Percentiles rank a stretch among this genome's conserved stretches.
Evolutionary conservation across 257 asterid species (phyloP).

Genomic region (Lycium barbarum): DNA sequence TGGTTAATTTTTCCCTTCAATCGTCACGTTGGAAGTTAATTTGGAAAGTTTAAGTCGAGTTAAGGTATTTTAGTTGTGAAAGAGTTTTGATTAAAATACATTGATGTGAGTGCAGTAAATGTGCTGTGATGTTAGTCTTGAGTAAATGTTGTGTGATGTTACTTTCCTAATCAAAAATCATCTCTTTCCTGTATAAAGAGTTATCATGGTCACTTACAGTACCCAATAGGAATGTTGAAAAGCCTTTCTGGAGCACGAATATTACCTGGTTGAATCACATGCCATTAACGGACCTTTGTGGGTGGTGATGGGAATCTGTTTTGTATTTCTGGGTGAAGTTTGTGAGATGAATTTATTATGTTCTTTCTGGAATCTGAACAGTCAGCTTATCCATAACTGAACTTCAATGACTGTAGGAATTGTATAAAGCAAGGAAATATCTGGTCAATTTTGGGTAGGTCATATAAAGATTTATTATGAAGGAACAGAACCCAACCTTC

Average conservation of each 20-base stretch:
- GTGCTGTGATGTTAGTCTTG: not conserved
- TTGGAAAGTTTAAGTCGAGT: not conserved
- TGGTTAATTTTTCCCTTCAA: not conserved
- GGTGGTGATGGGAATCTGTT: not conserved
- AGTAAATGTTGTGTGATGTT: not conserved
- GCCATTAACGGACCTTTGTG: not conserved
- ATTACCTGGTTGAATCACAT: not conserved
- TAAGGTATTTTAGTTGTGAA: constrained; percentile 14
- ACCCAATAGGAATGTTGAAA: not conserved
- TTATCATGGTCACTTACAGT: constrained; percentile 11
- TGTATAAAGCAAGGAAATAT: not conserved
- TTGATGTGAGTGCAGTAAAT: not conserved
- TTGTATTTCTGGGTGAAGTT: not conserved
- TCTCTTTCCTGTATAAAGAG: not conserved
- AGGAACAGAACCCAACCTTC: not conserved
- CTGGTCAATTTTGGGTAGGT: not conserved
- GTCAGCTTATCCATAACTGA: not conserved
- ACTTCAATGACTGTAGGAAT: not conserved
- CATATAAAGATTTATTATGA: not conserved
- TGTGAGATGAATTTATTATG: not conserved
- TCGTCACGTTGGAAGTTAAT: not conserved
- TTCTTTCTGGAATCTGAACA: not conserved
- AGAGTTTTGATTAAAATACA: not conserved
- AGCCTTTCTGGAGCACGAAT: not conserved
- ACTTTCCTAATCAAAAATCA: not conserved